Conservation (phyloP, 805 yeast genomes). For the Kodamaea kakaduensis region DNA sequence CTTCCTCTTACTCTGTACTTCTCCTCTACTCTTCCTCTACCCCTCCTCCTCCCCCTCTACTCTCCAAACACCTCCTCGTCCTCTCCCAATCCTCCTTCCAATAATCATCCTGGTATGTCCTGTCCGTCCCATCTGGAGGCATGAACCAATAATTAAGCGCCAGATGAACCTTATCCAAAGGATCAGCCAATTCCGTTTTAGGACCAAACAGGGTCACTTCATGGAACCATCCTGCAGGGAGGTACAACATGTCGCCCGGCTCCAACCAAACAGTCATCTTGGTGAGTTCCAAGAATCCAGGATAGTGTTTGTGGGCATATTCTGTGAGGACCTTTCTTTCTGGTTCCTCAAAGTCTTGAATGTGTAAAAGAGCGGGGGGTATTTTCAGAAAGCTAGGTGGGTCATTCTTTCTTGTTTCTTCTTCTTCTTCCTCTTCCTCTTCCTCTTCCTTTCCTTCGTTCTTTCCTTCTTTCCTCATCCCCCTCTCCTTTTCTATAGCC, state of each 20-base stretch:
- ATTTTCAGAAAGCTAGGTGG: conserved; percentile 69
- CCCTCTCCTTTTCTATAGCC: conserved; percentile 12
- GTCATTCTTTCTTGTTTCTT: conserved; percentile 27
- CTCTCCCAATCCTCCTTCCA: conserved; percentile 52
- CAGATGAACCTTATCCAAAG: conserved; percentile 39
- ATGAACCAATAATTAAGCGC: conserved; percentile 75
- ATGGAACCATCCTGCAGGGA: conserved; percentile 82
- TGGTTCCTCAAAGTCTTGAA: conserved; percentile 46
- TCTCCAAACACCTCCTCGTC: conserved; percentile 29
- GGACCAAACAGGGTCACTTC: conserved; percentile 65
- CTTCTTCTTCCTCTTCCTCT: conserved; percentile 14
- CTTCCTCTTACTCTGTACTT: background rate
- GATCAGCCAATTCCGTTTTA: conserved; percentile 13
- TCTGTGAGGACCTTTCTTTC: conserved; percentile 24
- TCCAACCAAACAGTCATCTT: conserved; percentile 45
- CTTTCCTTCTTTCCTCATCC: too few relatives aligned
- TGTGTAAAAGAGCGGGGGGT: conserved; percentile 61
- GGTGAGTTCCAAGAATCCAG: conserved; percentile 41
- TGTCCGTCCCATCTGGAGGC: conserved; percentile 45
- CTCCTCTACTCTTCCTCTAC: background rate
- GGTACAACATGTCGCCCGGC: conserved; percentile 64
- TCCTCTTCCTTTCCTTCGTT: conserved; percentile 6
- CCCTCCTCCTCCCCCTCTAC: background rate
- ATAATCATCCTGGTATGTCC: conserved; percentile 45
- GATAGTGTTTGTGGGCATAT: conserved; percentile 43